Percentiles rank a stretch among this genome's conserved stretches.
These are phyloP conservation scores for Haberlea rhodopensis DNA, from an alignment of 257 asterid species.

Conservation along the genomic window DNA sequence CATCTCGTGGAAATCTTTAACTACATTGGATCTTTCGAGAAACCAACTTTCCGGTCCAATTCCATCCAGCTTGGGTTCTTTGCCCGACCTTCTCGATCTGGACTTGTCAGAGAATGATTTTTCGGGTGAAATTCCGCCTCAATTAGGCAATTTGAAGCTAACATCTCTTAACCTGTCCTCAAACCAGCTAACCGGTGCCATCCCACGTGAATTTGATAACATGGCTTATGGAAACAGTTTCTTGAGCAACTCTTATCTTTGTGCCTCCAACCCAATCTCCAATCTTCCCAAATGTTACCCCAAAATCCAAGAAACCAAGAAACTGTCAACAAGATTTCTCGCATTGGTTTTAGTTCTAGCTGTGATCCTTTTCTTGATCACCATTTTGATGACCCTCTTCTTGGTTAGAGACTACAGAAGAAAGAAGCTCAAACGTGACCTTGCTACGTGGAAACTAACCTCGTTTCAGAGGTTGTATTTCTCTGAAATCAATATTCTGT, in stretches of 20 bases:
- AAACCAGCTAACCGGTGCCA: constrained; percentile 55
- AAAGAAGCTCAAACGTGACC: constrained; percentile 54
- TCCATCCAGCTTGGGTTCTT: constrained; percentile 44
- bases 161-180: constrained; percentile 66
- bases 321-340: constrained; percentile 40
- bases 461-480: constrained; percentile 65
- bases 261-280: constrained; percentile 39
- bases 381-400: constrained; percentile 31
- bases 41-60: constrained; percentile 63
- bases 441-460: constrained; percentile 70
- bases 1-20: constrained; percentile 66
- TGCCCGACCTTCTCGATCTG: constrained; percentile 61
- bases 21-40: constrained; percentile 46
- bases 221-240: constrained; percentile 66
- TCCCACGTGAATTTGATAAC: constrained; percentile 65
- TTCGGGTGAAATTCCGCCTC: constrained; percentile 65
- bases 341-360: constrained; percentile 51
- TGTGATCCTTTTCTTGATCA: constrained; percentile 28
- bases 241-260: constrained; percentile 57
- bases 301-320: constrained; percentile 26
- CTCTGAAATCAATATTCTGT: constrained; percentile 37
- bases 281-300: constrained; percentile 43
- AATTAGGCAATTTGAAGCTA: constrained; percentile 51
- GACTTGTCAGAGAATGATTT: constrained; percentile 64
- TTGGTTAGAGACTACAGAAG: constrained; percentile 47